Evolutionary conservation across 1,284 basidiomycete species (phyloP), one percentile per base, ranked within the genome.

Genomic region (Fomitiporia mediterranea): DNA sequence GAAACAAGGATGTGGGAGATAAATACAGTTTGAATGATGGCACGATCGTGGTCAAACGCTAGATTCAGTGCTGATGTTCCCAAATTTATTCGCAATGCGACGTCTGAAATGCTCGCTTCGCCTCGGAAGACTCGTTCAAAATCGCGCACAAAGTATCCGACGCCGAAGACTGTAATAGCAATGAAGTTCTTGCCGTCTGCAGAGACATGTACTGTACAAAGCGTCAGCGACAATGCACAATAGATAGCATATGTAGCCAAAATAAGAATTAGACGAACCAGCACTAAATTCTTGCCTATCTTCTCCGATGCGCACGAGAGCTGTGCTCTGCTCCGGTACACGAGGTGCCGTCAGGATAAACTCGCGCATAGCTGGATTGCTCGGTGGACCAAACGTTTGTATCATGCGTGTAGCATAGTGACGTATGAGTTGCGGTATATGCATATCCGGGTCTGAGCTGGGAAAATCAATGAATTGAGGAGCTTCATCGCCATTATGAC

Each of bases 201-300:
- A 0, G 84, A 85, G 5, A 85, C 75, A 61, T 86, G 84, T 1
- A 76, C 86, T 87, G 55, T 28, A 28, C 27, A 50, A 21, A 23
- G 21, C 49, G 11, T n/a, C n/a, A 19, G 28, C 13, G 11, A 46
- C 23, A 19, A 35, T 34, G 9, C 27, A 42, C 3, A 64, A 39
- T 15, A 51, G 4, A 21, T 5, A 35, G 13, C 30, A 19, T 7
- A 25, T 25, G 11, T 7, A 15, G 23, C 21, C 30, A 49, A 6
- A n/a, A 43, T n/a, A 30, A 19, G 17, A 23, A 23, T n/a, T 13
- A 19, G 4, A 52, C 52, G 34, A 19, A 59, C 57, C 57, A 19
- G 57, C 57, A 32, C 32, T 39, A 39, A 56, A 57, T 5, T 56
- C 48, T 23, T 55, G 54, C n/a, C 13, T 25, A 11, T 48, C 37